A percentile compares a stretch with the other conserved stretches of the same genome.
Conservation (phyloP, 257 asterid species). For the Solanum paucissectum region DNA sequence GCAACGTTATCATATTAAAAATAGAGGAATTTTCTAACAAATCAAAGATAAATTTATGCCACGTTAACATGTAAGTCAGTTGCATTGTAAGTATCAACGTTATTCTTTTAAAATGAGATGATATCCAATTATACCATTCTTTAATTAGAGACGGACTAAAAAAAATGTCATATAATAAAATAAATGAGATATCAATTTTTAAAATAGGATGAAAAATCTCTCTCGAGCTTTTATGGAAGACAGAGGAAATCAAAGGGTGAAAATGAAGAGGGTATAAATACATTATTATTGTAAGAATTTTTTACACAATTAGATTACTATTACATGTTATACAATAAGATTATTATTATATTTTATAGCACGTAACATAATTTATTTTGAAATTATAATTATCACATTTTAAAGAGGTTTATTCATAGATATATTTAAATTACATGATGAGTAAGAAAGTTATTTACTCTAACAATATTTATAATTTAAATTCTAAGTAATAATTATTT, state of each 20-base stretch:
- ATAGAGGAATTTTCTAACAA: too few species aligned
- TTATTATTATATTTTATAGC: not conserved
- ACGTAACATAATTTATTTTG: not conserved
- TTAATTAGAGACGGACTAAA: not conserved
- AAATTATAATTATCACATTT: not conserved
- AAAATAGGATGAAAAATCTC: not conserved
- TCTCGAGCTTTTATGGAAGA: not conserved
- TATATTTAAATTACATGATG: not conserved
- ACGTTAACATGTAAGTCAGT: too few species aligned
- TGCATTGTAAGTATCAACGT: too few species aligned
- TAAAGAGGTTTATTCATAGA: not conserved
- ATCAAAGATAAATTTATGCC: too few species aligned
- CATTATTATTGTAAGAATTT: not conserved
- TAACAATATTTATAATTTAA: not conserved
- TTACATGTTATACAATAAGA: not conserved
- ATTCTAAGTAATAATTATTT: not conserved
- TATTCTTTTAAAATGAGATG: too few species aligned
- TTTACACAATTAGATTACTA: not conserved
- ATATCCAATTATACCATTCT: not conserved
- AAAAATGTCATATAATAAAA: not conserved
- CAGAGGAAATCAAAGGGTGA: not conserved
- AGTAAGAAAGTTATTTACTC: not conserved
- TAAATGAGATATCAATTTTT: not conserved
- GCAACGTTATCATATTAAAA: not conserved
- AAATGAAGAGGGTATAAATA: not conserved